Evolutionary conservation across 1,139 yeast species (phyloP), one percentile per base, ranked within the genome.

Genomic region (Blastobotrys proliferans): DNA sequence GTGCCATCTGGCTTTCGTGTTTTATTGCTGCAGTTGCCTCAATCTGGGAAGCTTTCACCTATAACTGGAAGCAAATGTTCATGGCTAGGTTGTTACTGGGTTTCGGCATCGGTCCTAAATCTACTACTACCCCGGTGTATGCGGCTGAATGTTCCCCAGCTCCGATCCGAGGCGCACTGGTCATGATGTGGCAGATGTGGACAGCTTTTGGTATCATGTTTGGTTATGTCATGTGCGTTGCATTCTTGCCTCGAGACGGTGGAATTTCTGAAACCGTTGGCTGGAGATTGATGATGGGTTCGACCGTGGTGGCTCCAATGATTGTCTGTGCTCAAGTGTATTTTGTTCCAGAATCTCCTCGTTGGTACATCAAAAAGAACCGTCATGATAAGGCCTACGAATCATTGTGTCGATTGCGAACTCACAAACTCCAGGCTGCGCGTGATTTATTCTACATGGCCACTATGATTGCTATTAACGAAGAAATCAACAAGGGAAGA

Each of bases 101-200:
- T 24, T 72, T 83, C 47, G 94, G 94, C 47, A 73, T 85, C 51
- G 94, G 94, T 48, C 83, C 86, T 44, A 83, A 83, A 59, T 78
- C 85, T 13, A 82, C 92, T 8, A 83, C 94, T 19, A 87, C 83
- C 10, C 94, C 94, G 11, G 85, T 85, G 14, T 83, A 81, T 57
- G 74, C 88, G 28, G 88, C 94, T 6, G 95, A 85, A 60, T 81
- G 87, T 61, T 70, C 86, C 3, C 94, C 94, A 2, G 80, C 83
- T 31, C 72, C 73, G 29, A 79, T 84, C 50, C 73, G 95, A 59
- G 95, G 95, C 50, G 78, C 88, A 2, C 67, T 85, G 50, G 88
- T 84, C 40, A 83, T 84, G 92, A 74, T 81, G 70, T 85, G 94
- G 94, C 95, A 85, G 66, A 76, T 83, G 62, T 84, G 84, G 75